These are phyloP conservation scores for Citrus australasica DNA, from an alignment of 345 rosid species.

Conservation along the genomic window DNA sequence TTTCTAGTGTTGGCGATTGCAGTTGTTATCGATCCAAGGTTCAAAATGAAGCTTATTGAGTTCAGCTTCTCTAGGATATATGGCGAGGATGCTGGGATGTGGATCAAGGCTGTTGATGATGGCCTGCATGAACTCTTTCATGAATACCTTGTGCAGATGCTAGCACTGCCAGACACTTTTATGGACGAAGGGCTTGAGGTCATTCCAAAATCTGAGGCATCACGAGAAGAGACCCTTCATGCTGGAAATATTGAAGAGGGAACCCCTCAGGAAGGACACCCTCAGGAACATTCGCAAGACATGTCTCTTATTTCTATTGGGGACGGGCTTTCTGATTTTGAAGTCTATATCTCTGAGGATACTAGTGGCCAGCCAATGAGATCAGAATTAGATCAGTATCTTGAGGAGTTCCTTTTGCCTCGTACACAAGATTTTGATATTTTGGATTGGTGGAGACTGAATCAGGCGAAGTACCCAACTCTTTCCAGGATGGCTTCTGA, in stretches of 20 bases:
- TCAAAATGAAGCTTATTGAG: conserved; percentile 86
- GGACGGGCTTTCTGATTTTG: conserved; percentile 78
- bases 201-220: conserved; percentile 35
- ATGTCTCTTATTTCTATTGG: conserved; percentile 57
- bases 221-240: conserved; percentile 23
- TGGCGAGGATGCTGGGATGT: conserved; percentile 73
- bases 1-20: conserved; percentile 71
- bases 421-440: conserved; percentile 68
- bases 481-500: conserved; percentile 92
- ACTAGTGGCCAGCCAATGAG: conserved; percentile 49
- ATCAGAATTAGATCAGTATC: conserved; percentile 79
- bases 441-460: conserved; percentile 86
- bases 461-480: conserved; percentile 65
- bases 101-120: conserved; percentile 69
- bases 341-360: conserved; percentile 70
- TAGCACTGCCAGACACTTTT: conserved; percentile 35
- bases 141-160: conserved; percentile 47
- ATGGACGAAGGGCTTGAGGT: conserved; percentile 35
- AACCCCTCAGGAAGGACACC: too few species aligned
- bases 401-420: conserved; percentile 78
- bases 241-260: conserved; percentile 4
- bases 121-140: conserved; percentile 70
- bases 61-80: conserved; percentile 71
- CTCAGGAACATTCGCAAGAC: conserved; percentile 30
- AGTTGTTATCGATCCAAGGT: conserved; percentile 93